These are phyloP conservation scores for Malania oleifera DNA, from an alignment of 164 flowering plant genomes.

Conservation along the genomic window DNA sequence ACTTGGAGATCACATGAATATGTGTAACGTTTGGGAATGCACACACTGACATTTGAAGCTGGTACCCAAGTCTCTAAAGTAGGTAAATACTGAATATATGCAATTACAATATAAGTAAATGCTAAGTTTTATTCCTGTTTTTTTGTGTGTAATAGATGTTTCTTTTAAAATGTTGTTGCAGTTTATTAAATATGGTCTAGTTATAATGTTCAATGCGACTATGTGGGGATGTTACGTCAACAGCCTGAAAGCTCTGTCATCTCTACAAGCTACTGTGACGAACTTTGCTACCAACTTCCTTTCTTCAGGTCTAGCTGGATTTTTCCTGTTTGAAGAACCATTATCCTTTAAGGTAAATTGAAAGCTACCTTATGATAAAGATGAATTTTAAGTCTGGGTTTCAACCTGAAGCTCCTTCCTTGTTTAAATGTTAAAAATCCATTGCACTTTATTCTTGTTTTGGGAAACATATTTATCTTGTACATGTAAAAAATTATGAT, in stretches of 20 bases:
- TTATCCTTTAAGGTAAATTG: constrained; percentile 52
- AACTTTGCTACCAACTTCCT: constrained; percentile 89
- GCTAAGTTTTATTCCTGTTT: too few relatives aligned
- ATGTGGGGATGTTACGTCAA: constrained; percentile 96
- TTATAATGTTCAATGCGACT: constrained; percentile 67
- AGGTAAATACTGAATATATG: too few relatives aligned
- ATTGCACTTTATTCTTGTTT: too few relatives aligned
- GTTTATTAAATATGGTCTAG: constrained; percentile 59
- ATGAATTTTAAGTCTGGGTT: background rate
- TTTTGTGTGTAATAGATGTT: background rate
- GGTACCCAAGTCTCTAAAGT: too few relatives aligned
- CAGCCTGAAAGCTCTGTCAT: constrained; percentile 83
- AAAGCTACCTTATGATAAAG: background rate
- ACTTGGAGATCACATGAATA: too few relatives aligned
- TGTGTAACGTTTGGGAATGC: too few relatives aligned
- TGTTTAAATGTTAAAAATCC: too few relatives aligned
- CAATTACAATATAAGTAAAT: too few relatives aligned
- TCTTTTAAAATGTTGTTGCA: constrained; percentile 15
- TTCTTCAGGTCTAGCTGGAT: constrained; percentile 83
- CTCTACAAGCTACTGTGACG: constrained; percentile 91
- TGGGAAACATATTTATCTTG: too few relatives aligned
- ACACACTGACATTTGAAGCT: too few relatives aligned
- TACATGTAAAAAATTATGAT: too few relatives aligned
- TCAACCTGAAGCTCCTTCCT: too few relatives aligned
- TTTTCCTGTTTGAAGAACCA: constrained; percentile 61